Percentiles rank a stretch among this genome's conserved stretches.
These are phyloP conservation scores for Yamadazyma diddensiae DNA, from an alignment of 1,139 yeast genomes.

Conservation along the genomic window DNA sequence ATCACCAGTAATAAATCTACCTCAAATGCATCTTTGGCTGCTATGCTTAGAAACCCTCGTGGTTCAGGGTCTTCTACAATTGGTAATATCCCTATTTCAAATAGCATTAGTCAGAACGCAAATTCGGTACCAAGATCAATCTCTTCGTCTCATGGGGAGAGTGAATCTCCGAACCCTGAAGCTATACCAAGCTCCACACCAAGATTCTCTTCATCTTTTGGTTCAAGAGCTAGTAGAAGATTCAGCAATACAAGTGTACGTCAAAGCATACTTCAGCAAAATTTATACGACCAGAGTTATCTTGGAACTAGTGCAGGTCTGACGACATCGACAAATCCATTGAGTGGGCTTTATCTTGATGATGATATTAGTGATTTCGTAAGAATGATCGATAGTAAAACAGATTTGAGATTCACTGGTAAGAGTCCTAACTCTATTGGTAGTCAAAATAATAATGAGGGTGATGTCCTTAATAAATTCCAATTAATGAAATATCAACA, in stretches of 20 bases:
- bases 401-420: conserved; percentile 40
- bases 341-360: conserved; percentile 48
- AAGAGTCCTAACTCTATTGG: conserved; percentile 5
- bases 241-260: conserved; percentile 37
- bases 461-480: conserved; percentile 34
- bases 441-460: conserved; percentile 4
- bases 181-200: conserved; percentile 30
- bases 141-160: conserved; percentile 40
- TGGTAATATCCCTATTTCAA: conserved; percentile 28
- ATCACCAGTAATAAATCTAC: conserved; percentile 48
- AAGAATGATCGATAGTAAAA: conserved; percentile 69
- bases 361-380: conserved; percentile 83
- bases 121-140: conserved; percentile 37
- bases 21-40: conserved; percentile 56
- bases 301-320: conserved; percentile 38
- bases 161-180: conserved; percentile 21
- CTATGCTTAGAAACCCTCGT: conserved; percentile 49
- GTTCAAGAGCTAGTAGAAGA: conserved; percentile 48
- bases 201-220: conserved; percentile 55
- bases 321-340: conserved; percentile 33
- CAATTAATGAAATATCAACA: conserved; percentile 40
- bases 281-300: conserved; percentile 22
- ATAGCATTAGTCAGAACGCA: conserved; percentile 14
- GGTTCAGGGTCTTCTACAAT: conserved; percentile 32
- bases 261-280: conserved; percentile 26